Evolutionary conservation across 345 rosid species (phyloP).

Genomic region (Leavenworthia alabamica): DNA sequence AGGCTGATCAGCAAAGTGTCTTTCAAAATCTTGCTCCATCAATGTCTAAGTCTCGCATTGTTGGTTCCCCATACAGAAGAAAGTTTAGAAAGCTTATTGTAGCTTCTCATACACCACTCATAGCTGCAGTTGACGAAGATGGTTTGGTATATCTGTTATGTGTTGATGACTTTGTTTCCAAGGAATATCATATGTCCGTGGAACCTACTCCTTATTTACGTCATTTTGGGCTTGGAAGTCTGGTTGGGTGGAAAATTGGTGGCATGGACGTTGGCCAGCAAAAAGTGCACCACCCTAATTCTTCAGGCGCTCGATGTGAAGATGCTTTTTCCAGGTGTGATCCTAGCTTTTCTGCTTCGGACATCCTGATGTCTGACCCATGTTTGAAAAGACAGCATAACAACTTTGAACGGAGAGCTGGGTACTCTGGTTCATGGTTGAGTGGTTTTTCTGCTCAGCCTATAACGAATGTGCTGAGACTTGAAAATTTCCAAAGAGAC

Average conservation of each 20-base stretch:
- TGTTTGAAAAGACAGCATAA: slow-evolving; percentile 26
- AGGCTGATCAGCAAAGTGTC: slow-evolving; percentile 27
- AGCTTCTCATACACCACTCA: slow-evolving; percentile 60
- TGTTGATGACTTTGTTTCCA: slow-evolving; percentile 46
- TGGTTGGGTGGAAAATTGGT: slow-evolving; percentile 70
- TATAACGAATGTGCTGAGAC: slow-evolving; percentile 27
- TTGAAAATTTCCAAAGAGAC: slow-evolving; percentile 33
- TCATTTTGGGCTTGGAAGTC: slow-evolving; percentile 53
- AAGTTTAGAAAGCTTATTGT: slow-evolving; percentile 64
- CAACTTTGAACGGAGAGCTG: slow-evolving; percentile 30
- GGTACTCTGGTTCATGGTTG: slow-evolving; percentile 33
- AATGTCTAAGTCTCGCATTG: slow-evolving; percentile 25
- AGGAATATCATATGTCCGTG: slow-evolving; percentile 27
- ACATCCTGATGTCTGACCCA: slow-evolving; percentile 19
- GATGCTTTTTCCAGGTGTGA: slow-evolving; percentile 24
- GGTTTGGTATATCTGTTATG: slow-evolving; percentile 57
- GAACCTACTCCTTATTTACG: slow-evolving; percentile 46
- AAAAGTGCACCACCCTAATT: slow-evolving; percentile 26
- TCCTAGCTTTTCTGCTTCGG: slow-evolving; percentile 19
- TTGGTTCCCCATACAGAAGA: slow-evolving; percentile 33
- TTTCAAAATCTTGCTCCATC: slow-evolving; percentile 31
- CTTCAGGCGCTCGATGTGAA: slow-evolving; percentile 16
- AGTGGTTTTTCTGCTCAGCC: slow-evolving; percentile 50
- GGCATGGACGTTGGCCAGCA: slow-evolving; percentile 60
- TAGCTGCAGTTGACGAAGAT: slow-evolving; percentile 75